Base-by-base conservation (phyloP, 169 alveolate genomes). In the Plasmodium sp. region DNA sequence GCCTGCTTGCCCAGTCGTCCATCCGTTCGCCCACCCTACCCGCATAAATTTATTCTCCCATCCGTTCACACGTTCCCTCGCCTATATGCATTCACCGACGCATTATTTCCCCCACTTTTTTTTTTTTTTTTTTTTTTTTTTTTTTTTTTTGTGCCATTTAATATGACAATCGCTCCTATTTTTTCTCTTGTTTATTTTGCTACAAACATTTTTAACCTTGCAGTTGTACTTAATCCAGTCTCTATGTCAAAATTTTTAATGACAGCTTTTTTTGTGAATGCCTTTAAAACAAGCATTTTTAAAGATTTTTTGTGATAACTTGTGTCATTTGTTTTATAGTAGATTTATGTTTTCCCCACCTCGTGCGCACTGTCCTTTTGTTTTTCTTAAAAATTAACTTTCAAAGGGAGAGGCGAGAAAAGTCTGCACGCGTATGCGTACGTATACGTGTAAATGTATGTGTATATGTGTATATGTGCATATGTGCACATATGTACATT, bases 181-280 rank as follows among this genome's bases (percentile, higher is more conserved):
- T 67, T 84, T 67, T 31, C 43, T 41, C 54, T 31, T 83, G 81
- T 72, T 41, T 14, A 71, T 84, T 84, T 33, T 56, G 41, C 72
- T 72, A 39, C 18, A 81, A 81, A 71, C 18, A 71, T 84, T 54
- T 84, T 67, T 43, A 84, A 71, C 34, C 62, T 83, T 72, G 48
- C 84, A 72, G n/a, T 84, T 84, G 92, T 84, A 56, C 83, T 71
- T 71, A 84, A 71, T n/a, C 83, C 77, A 36, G 83, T 71, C 77
- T 48, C 10, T 72, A 67, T 84, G 83, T 84, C 75, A 67, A 43
- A 36, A 43, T 67, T 41, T 84, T 67, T 71, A 22, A 36, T n/a
- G 74, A 62, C 39, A n/a, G 62, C 34, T 62, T 54, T 84, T 83
- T 84, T 84, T 84, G 92, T 84, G 36, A 84, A 67, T 71, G 72